Conservation (phyloP, 1,284 basidiomycete genomes). For the Omphalotus olearius region DNA sequence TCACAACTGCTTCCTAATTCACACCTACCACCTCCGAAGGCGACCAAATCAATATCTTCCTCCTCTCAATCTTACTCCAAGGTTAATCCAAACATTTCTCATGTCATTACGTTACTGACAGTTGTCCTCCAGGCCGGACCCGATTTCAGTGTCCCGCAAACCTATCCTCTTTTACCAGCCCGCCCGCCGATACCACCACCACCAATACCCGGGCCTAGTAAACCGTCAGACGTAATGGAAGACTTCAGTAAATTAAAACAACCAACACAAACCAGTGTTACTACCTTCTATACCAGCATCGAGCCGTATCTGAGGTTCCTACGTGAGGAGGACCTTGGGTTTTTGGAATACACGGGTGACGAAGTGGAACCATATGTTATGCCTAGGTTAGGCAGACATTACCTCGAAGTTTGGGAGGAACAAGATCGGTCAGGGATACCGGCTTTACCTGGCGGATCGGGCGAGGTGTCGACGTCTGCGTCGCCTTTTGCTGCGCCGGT, state of each 20-base stretch:
- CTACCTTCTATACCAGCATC: conserved; percentile 79
- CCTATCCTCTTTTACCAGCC: conserved; percentile 49
- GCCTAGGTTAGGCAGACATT: conserved; percentile 86
- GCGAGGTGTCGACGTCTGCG: conserved; percentile 40
- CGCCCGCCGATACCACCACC: conserved; percentile 66
- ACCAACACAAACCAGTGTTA: conserved; percentile 59
- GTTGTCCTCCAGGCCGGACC: conserved; percentile 30
- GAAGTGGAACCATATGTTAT: conserved; percentile 84
- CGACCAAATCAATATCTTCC: conserved; percentile 26
- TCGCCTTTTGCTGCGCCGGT: conserved; percentile 41
- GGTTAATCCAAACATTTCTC: not conserved
- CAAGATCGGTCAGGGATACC: conserved; percentile 56
- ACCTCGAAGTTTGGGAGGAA: conserved; percentile 88
- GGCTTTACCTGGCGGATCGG: conserved; percentile 22
- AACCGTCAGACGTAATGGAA: conserved; percentile 75
- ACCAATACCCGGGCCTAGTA: conserved; percentile 75
- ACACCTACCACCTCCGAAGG: conserved; percentile 48
- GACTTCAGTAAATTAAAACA: conserved; percentile 85
- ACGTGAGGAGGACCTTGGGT: conserved; percentile 88
- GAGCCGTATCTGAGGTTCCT: conserved; percentile 85
- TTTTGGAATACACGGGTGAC: conserved; percentile 83
- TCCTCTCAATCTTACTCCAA: conserved; percentile 46
- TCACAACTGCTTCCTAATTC: conserved; percentile 29
- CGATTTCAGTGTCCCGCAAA: conserved; percentile 55
- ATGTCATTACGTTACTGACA: conserved; percentile 9